Percentiles rank a stretch among this genome's conserved stretches.
Evolutionary conservation across 495 filamentous ascomycete genomes (phyloP).

Genomic region (Neurospora tetrasperma): DNA sequence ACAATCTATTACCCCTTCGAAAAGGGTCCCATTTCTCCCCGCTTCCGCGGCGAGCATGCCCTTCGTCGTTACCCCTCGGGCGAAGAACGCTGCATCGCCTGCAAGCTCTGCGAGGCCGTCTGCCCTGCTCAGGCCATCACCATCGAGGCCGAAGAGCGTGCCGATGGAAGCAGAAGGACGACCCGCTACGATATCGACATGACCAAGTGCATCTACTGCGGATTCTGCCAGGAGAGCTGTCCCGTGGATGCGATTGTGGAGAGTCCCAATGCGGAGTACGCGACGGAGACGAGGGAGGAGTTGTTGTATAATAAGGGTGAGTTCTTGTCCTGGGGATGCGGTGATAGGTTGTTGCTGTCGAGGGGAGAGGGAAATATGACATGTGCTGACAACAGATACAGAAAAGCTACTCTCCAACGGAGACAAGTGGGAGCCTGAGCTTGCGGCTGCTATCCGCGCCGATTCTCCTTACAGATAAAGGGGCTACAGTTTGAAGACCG

Average conservation of each 20-base stretch:
- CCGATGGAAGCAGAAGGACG: slow-evolving; percentile 85
- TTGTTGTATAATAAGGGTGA: slow-evolving; percentile 94
- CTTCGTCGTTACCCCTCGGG: slow-evolving; percentile 91
- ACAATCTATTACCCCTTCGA: slow-evolving; percentile 99
- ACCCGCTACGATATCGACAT: slow-evolving; percentile 99
- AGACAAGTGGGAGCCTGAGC: slow-evolving; percentile 97
- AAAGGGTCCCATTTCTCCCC: slow-evolving; percentile 95
- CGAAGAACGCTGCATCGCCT: slow-evolving; percentile 97
- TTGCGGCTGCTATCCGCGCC: slow-evolving; percentile 82
- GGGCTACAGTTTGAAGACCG: background rate
- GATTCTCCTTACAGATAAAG: slow-evolving; percentile 78
- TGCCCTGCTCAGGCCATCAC: slow-evolving; percentile 96
- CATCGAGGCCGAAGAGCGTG: slow-evolving; percentile 96
- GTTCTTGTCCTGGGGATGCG: background rate
- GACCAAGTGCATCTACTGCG: slow-evolving; percentile 99
- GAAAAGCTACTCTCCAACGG: slow-evolving; percentile 75
- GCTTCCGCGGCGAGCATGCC: slow-evolving; percentile 96
- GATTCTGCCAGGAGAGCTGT: slow-evolving; percentile 98
- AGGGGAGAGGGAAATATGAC: background rate
- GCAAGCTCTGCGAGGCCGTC: slow-evolving; percentile 97
- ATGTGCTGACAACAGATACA: slow-evolving; percentile 13
- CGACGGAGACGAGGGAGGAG: slow-evolving; percentile 95
- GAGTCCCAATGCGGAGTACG: slow-evolving; percentile 93
- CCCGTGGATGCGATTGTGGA: slow-evolving; percentile 98
- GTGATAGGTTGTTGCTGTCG: background rate